Evolutionary conservation across 805 yeast species (phyloP).

Genomic region (Nakazawaea peltata): DNA sequence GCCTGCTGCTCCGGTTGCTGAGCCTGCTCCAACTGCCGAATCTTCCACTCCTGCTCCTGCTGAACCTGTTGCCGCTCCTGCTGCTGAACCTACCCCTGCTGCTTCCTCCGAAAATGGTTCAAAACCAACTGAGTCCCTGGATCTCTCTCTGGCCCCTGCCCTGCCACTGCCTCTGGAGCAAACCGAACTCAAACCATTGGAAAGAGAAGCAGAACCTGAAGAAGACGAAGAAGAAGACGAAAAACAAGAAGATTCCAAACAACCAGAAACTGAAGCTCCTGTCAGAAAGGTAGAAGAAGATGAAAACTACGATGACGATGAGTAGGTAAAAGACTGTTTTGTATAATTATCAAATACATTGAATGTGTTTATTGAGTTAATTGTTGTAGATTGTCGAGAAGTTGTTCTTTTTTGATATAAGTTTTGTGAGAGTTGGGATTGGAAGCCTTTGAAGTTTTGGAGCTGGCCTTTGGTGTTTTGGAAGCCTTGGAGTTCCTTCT

Average conservation of each 20-base stretch:
- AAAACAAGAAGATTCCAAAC: conserved; percentile 11
- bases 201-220: conserved; percentile 14
- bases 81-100: conserved; percentile 2
- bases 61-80: neutral
- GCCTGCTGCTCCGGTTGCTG: neutral
- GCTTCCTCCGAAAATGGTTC: neutral
- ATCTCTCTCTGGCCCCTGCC: neutral
- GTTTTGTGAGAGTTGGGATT: too few relatives aligned
- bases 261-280: conserved; percentile 13
- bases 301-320: conserved; percentile 28
- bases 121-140: neutral
- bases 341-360: too few relatives aligned
- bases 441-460: too few relatives aligned
- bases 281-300: conserved; percentile 28
- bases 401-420: too few relatives aligned
- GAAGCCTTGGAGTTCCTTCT: too few relatives aligned
- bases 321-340: conserved; percentile 1
- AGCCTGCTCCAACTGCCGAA: neutral
- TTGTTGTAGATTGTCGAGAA: too few relatives aligned
- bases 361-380: too few relatives aligned
- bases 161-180: neutral
- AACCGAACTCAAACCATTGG: conserved; percentile 11
- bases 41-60: neutral
- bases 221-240: conserved; percentile 15
- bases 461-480: too few relatives aligned